These are phyloP conservation scores for Geotrichum candidum DNA, from an alignment of 1,139 yeast genomes.

Conservation along the genomic window DNA sequence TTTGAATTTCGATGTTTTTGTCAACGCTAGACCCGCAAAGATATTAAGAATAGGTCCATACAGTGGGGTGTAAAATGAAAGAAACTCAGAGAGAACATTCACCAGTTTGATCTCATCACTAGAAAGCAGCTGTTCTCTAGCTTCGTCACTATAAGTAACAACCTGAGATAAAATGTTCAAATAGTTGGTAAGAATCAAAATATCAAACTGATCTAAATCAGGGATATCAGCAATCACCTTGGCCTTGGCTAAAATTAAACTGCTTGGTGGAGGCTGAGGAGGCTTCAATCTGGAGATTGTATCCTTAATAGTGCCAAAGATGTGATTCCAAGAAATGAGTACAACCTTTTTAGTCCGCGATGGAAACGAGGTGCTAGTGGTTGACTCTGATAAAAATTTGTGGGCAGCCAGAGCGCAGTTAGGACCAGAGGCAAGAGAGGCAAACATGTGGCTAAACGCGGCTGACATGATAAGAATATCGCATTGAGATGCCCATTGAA, in stretches of 20 bases:
- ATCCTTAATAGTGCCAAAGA: conserved; percentile 51
- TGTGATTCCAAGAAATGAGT: conserved; percentile 47
- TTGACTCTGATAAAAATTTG: conserved; percentile 27
- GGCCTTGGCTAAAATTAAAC: conserved; percentile 18
- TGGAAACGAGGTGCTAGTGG: conserved; percentile 6
- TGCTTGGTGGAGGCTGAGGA: conserved; percentile 18
- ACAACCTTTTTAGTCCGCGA: conserved; percentile 12
- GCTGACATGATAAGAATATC: conserved; percentile 81
- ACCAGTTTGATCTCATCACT: conserved; percentile 32
- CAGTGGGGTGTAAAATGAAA: conserved; percentile 47
- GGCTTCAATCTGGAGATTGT: conserved; percentile 46
- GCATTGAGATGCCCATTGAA: conserved; percentile 82
- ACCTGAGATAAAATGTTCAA: conserved; percentile 51
- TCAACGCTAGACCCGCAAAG: conserved; percentile 46
- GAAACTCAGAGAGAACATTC: conserved; percentile 41
- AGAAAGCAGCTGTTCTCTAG: conserved; percentile 36
- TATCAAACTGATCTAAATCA: conserved; percentile 74
- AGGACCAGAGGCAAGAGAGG: conserved; percentile 64
- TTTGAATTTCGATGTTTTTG: conserved; percentile 41
- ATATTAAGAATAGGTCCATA: conserved; percentile 50
- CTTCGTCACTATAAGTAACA: conserved; percentile 41
- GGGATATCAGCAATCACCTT: conserved; percentile 27
- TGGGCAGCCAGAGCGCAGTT: conserved; percentile 47
- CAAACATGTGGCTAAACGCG: conserved; percentile 70
- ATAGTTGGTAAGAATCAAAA: conserved; percentile 71